Percentiles rank a stretch among this genome's conserved stretches.
phyloP scores from a whole-genome alignment of 2,329 filamentous ascomycete genomes.

The Cadophora sp. region DNA sequence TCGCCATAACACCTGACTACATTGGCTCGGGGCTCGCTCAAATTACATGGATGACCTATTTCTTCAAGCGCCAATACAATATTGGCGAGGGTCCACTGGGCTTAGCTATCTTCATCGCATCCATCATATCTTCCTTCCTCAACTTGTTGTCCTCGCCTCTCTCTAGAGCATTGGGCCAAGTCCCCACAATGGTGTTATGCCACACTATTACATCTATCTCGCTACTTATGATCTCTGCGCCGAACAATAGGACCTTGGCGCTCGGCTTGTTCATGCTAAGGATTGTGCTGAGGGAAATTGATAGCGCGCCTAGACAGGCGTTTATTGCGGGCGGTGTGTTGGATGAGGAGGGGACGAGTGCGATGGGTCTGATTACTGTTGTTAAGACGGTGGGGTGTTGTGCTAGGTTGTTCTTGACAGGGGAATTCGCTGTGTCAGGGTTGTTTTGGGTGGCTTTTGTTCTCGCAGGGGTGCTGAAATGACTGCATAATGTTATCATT shows the following conservation, averaged over 20 bases:
- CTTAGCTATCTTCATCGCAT: constrained; percentile 3
- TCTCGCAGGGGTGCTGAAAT: neutral
- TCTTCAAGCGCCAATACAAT: constrained; percentile 8
- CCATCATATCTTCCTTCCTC: neutral
- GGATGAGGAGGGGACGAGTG: constrained; percentile 6
- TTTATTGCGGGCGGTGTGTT: neutral
- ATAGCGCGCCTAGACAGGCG: constrained; percentile 7
- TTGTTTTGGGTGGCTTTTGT: constrained; percentile 8
- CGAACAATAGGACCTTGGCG: neutral
- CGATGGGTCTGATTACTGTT: neutral
- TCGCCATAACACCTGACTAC: constrained; percentile 1
- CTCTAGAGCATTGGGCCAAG: neutral
- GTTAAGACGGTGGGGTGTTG: constrained; percentile 1
- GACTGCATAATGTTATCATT: constrained; percentile 2
- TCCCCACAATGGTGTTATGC: constrained; percentile 5
- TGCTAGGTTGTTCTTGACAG: constrained; percentile 1
- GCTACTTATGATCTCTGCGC: constrained; percentile 6
- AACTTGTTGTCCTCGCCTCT: constrained; percentile 2
- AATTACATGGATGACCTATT: constrained; percentile 15
- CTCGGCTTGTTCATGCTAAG: neutral
- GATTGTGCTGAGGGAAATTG: neutral
- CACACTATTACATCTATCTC: neutral
- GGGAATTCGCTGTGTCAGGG: neutral
- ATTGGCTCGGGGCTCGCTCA: neutral
- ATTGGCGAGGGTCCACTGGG: constrained; percentile 2